These are phyloP conservation scores for Chaetomiaceae sp. DNA, from an alignment of 2,329 filamentous ascomycete genomes.

Conservation along the genomic window DNA sequence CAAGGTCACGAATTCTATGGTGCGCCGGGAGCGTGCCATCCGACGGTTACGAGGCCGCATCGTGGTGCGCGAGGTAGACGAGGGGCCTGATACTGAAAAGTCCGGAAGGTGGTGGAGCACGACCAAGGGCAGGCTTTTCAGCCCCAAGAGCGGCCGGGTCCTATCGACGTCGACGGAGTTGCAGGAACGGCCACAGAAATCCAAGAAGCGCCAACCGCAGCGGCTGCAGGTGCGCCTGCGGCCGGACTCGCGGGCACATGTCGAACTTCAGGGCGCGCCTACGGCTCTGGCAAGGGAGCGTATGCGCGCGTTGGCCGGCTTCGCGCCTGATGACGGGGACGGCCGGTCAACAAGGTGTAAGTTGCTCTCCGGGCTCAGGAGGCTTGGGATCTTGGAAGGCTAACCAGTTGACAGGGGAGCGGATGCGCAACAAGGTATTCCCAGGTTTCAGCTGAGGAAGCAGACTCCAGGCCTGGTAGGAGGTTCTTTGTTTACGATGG, in stretches of 20 bases:
- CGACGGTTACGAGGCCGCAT: constrained; percentile 52
- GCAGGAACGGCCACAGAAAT: constrained; percentile 2
- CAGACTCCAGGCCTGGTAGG: background rate
- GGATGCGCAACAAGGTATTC: constrained; percentile 19
- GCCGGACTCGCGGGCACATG: background rate
- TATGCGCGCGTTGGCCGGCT: constrained; percentile 28
- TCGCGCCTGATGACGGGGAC: constrained; percentile 19
- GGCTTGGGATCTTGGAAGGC: background rate
- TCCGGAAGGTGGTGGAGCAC: constrained; percentile 19
- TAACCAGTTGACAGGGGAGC: constrained; percentile 19
- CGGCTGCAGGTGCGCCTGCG: background rate
- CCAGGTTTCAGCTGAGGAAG: constrained; percentile 19
- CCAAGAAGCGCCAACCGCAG: background rate
- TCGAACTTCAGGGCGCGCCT: constrained; percentile 1
- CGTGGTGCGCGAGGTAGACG: constrained; percentile 35
- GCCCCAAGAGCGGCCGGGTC: constrained; percentile 3
- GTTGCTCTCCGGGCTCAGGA: background rate
- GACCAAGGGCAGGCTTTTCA: constrained; percentile 21
- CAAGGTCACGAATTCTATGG: constrained; percentile 77
- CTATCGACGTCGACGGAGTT: constrained; percentile 18
- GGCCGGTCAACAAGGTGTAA: constrained; percentile 20
- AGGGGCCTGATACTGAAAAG: constrained; percentile 16
- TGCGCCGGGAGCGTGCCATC: constrained; percentile 68
- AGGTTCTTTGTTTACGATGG: background rate
- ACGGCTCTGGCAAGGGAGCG: constrained; percentile 20